Percentiles rank a stretch among this genome's conserved stretches.
Conservation (phyloP, 345 rosid genomes). For the Gossypium longicalyx region DNA sequence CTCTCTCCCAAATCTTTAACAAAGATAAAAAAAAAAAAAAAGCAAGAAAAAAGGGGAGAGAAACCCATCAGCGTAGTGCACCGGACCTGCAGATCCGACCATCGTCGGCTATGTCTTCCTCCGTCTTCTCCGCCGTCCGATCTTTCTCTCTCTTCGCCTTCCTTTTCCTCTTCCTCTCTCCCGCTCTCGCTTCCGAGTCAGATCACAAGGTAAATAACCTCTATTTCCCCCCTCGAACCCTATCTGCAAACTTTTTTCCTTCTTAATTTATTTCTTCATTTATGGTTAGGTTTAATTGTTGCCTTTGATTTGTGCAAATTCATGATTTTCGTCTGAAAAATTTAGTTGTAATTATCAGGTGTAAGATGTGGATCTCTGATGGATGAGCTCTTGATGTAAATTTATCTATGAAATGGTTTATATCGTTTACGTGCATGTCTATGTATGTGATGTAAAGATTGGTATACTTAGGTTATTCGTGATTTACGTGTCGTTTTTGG, state of each 20-base stretch:
- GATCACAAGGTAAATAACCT: conserved; percentile 74
- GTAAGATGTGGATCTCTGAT: neutral
- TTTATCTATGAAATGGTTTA: neutral
- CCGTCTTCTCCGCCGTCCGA: conserved; percentile 29
- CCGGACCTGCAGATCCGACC: conserved; percentile 45
- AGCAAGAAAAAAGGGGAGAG: neutral
- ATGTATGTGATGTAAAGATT: neutral
- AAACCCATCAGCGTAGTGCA: neutral
- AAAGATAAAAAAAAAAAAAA: neutral
- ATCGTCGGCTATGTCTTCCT: conserved; percentile 47
- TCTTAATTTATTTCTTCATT: neutral
- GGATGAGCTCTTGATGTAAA: neutral
- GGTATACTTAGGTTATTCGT: neutral
- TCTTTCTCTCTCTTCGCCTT: conserved; percentile 25
- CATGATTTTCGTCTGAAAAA: neutral
- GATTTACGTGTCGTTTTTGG: neutral
- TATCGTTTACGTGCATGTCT: neutral
- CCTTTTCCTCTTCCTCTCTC: conserved; percentile 33
- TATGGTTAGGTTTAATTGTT: neutral
- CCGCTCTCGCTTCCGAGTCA: conserved; percentile 66
- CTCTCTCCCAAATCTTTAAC: neutral
- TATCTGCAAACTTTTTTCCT: conserved; percentile 19
- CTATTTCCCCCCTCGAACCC: neutral
- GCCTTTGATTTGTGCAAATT: neutral
- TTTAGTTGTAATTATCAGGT: neutral